Conservation (phyloP, 2,329 filamentous ascomycete genomes). For the Xylaria sp. region DNA sequence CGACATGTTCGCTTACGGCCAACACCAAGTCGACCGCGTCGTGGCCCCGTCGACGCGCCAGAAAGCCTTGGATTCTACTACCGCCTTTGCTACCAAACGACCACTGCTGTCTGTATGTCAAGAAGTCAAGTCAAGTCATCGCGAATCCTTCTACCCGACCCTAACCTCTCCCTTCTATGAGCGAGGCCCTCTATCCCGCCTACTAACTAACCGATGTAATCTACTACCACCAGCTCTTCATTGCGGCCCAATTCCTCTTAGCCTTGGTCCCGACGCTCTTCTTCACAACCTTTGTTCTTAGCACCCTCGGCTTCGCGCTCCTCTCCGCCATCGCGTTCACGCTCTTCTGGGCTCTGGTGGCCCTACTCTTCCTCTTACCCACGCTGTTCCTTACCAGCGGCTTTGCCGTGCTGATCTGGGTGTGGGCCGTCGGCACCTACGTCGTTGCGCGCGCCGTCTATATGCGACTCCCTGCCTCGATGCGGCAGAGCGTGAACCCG, state of each 20-base stretch:
- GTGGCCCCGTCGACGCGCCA: constrained; percentile 71
- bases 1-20: constrained; percentile 55
- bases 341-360: constrained; percentile 74
- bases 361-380: constrained; percentile 74
- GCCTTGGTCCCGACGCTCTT: constrained; percentile 74
- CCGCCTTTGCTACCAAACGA: constrained; percentile 68
- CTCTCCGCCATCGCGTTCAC: constrained; percentile 72
- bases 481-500: not conserved
- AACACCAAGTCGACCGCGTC: constrained; percentile 60
- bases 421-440: constrained; percentile 73
- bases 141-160: not conserved
- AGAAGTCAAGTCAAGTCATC: not conserved
- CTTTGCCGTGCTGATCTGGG: constrained; percentile 72
- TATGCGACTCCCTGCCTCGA: constrained; percentile 35
- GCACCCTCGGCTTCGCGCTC: constrained; percentile 71
- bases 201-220: constrained; percentile 6
- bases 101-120: constrained; percentile 75
- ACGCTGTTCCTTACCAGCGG: constrained; percentile 73
- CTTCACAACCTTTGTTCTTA: constrained; percentile 74
- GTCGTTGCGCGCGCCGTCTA: constrained; percentile 61
- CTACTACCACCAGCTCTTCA: constrained; percentile 66
- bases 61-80: constrained; percentile 63
- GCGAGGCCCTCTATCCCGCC: not conserved
- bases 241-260: constrained; percentile 72
- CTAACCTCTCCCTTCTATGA: not conserved